Evolutionary conservation across 2,329 filamentous ascomycete genomes (phyloP).

Genomic region (Penicillium frequentans): DNA sequence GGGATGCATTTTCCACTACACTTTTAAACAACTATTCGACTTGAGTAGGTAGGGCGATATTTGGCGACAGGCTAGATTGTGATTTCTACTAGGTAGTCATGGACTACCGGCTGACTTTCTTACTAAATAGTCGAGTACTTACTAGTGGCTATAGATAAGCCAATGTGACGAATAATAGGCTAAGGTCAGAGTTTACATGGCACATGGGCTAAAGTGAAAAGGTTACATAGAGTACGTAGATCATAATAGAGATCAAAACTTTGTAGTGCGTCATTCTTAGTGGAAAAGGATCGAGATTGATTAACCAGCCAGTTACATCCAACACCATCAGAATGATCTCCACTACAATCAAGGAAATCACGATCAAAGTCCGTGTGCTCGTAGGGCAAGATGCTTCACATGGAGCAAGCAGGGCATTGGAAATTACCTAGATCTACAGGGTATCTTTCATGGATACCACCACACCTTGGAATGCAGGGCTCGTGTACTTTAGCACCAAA

Average conservation of each 20-base stretch:
- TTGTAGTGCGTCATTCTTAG: not conserved
- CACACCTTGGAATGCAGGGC: conserved; percentile 19
- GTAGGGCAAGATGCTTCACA: not conserved
- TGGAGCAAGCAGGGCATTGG: not conserved
- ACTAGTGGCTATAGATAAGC: not conserved
- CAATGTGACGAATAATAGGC: not conserved
- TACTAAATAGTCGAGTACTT: not conserved
- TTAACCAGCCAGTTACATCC: not conserved
- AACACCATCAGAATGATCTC: not conserved
- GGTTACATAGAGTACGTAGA: not conserved
- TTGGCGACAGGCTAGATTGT: not conserved
- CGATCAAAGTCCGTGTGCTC: not conserved
- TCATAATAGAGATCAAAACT: not conserved
- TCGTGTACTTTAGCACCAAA: conserved; percentile 2
- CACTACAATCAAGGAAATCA: not conserved
- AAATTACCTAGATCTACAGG: not conserved
- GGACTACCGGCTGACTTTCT: not conserved
- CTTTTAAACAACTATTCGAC: not conserved
- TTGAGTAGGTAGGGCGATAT: not conserved
- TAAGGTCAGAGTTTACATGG: not conserved
- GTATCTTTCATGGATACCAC: conserved; percentile 15
- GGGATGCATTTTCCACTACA: not conserved
- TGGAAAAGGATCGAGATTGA: not conserved
- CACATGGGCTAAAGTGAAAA: not conserved
- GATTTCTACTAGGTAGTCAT: not conserved